Evolutionary conservation across 805 yeast species (phyloP), one percentile per base, ranked within the genome.

Genomic region (Naumovozyma dairenensis): DNA sequence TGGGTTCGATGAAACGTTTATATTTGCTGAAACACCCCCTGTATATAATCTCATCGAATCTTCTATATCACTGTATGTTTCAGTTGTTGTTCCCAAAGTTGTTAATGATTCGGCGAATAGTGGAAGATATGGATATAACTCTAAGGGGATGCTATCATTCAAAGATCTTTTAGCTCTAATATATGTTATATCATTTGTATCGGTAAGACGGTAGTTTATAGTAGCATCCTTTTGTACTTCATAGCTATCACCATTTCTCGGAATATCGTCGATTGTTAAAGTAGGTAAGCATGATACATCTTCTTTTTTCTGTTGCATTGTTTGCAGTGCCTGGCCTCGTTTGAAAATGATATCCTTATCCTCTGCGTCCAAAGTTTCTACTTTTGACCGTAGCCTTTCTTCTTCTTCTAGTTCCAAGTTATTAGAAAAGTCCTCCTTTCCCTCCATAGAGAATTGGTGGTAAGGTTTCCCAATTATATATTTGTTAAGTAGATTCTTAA

Each of bases 231-330:
- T 49, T 2, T 67, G 62, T 3, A 63, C 49, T 6, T 62, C 57
- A 33, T 51, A 58, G 8, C 34, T 33, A 4, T 67, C 70, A 1
- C 79, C 77, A 10, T 53, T 53, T 37, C 72, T 65, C 24, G 82
- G 70, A 34, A 92, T 89, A 56, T 92, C 98, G 3, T 60, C 53
- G 10, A 83, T 68, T 16, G 74, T 63, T 37, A 92, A 67, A 1
- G 93, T 74, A 8, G 98, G 98, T 39, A 92, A 65, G 18, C 80
- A 74, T 4, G 84, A 74, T 1, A 82, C 60, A 53, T 89, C 92
- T 46, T 84, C 94, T 8, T 64, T 62, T 34, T 69, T 70, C 33
- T 72, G 66, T 53, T 86, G 96, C 31, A 71, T 74, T 34, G 71
- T 69, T 2, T 74, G 69, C 21, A 87, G 60, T 22, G 64, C 56